Percentiles rank a stretch among this genome's conserved stretches.
Conservation (phyloP, 495 filamentous ascomycete species). For the Astrothelium subdiscretum region DNA sequence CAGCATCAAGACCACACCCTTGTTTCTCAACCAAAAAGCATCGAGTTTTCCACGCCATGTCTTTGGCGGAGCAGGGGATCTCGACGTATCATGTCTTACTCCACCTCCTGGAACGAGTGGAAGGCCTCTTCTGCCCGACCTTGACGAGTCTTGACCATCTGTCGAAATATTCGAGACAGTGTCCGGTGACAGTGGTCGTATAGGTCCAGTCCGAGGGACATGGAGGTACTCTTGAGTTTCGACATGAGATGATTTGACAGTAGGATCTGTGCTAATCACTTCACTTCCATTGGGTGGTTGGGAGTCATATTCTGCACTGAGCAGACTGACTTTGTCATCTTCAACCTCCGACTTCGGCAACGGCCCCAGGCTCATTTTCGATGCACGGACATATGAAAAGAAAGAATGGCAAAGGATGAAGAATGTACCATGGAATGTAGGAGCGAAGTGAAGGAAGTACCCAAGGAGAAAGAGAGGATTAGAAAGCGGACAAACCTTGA, state of each 20-base stretch:
- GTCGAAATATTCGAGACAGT: conserved; percentile 26
- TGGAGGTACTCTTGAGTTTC: conserved; percentile 12
- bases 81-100: conserved; percentile 9
- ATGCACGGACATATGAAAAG: not conserved
- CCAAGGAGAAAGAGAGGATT: not conserved
- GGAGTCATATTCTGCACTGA: not conserved
- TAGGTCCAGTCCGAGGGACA: conserved; percentile 15
- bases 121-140: conserved; percentile 12
- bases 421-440: not conserved
- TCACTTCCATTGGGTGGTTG: not conserved
- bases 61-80: conserved; percentile 13
- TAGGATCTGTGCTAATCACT: not conserved
- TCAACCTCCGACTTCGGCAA: conserved; percentile 1
- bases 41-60: conserved; percentile 17
- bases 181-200: conserved; percentile 25
- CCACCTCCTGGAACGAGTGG: conserved; percentile 4
- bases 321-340: conserved; percentile 8
- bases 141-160: conserved; percentile 22
- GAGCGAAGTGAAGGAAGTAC: not conserved
- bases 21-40: conserved; percentile 43
- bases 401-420: not conserved
- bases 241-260: not conserved
- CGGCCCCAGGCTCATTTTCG: not conserved
- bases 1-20: conserved; percentile 62
- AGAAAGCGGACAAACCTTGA: not conserved